Evolutionary conservation across 495 filamentous ascomycete genomes (phyloP).

Genomic region (Neurospora africana): DNA sequence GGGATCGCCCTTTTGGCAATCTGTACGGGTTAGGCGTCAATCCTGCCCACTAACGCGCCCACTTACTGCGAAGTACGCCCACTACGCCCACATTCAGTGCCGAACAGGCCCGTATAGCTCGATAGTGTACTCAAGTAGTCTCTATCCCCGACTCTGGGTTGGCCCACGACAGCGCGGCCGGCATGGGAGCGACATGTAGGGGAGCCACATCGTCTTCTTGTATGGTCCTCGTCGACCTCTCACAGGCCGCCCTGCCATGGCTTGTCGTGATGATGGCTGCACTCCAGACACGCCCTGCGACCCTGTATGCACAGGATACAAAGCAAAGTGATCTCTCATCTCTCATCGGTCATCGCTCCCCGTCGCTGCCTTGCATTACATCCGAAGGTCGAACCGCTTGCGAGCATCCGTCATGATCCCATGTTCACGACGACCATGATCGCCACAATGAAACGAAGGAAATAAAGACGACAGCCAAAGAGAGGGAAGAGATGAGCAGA

Average conservation of each 20-base stretch:
- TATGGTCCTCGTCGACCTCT: not conserved
- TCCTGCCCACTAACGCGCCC: not conserved
- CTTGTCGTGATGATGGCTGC: not conserved
- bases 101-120: not conserved
- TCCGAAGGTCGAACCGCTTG: not conserved
- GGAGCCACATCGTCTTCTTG: not conserved
- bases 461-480: not conserved
- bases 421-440: not conserved
- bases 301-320: not conserved
- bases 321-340: not conserved
- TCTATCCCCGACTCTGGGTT: not conserved
- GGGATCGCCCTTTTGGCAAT: not conserved
- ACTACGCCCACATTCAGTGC: not conserved
- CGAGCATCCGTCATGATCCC: not conserved
- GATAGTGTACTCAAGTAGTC: not conserved
- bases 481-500: not conserved
- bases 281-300: not conserved
- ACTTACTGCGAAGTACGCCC: not conserved
- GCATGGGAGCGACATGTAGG: not conserved
- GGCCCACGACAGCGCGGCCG: not conserved
- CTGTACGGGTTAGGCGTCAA: not conserved
- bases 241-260: not conserved
- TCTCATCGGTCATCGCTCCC: not conserved
- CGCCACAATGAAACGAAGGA: not conserved
- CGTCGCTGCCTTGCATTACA: not conserved